Evolutionary conservation across 1,284 basidiomycete genomes (phyloP).

Genomic region (Cryptococcus sp.): DNA sequence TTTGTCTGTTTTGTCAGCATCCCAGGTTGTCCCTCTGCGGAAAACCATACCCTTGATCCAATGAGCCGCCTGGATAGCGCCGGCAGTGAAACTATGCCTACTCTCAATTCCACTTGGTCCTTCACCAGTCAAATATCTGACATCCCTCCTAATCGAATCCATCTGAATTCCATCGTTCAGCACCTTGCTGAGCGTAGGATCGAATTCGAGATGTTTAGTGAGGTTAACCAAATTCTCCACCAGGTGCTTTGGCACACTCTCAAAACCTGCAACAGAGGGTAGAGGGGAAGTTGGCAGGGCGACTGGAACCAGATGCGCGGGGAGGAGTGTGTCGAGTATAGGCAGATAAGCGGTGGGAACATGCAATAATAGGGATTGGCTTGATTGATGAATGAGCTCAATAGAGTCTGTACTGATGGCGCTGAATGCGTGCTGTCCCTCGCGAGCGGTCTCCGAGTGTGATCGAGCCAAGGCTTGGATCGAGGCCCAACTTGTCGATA

Average conservation of each 20-base stretch:
- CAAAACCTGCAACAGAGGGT: constrained; percentile 15
- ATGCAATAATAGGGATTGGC: constrained; percentile 29
- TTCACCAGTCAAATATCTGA: constrained; percentile 78
- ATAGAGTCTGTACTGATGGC: background rate
- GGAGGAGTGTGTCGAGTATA: constrained; percentile 43
- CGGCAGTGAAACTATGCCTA: constrained; percentile 70
- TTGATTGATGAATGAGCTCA: background rate
- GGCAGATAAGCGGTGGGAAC: constrained; percentile 28
- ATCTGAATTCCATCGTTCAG: constrained; percentile 59
- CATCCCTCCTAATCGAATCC: constrained; percentile 61
- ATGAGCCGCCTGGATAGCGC: constrained; percentile 62
- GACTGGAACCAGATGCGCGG: constrained; percentile 40
- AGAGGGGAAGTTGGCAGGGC: constrained; percentile 28
- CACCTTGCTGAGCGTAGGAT: constrained; percentile 32
- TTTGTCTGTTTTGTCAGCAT: constrained; percentile 18
- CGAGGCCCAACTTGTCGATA: constrained; percentile 5
- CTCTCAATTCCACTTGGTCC: constrained; percentile 59
- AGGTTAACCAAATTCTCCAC: constrained; percentile 40
- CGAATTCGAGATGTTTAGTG: constrained; percentile 37
- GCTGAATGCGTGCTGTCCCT: background rate
- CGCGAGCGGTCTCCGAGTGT: background rate
- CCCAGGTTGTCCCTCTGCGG: background rate
- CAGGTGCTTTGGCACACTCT: constrained; percentile 30
- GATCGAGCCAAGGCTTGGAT: constrained; percentile 4
- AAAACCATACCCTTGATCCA: constrained; percentile 61